Evolutionary conservation across 441 rosid genomes (phyloP), one percentile per base, ranked within the genome.

Genomic region (Geranium incanum): DNA sequence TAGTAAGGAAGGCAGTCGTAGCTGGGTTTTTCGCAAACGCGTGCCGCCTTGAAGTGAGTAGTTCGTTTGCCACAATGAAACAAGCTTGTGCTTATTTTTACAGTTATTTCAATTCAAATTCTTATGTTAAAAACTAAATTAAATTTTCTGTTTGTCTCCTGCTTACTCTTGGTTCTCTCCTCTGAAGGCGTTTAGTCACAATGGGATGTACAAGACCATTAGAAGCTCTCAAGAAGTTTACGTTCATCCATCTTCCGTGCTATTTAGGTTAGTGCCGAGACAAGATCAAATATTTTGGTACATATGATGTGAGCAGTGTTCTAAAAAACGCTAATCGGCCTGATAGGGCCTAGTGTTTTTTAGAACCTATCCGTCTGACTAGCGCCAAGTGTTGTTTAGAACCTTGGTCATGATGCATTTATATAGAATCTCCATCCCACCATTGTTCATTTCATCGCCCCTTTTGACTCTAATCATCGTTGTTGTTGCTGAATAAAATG

Each of bases 21-120:
- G 85, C 96, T 71, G 97, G 99, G 0, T 94, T 88, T 86, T 92
- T 92, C 7, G 95, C 97, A 6, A 87, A 94, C 78, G 97, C 97
- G 60, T 90, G 96, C 77, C 86, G 80, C 60, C 77, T 88, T 80
- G 96, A 90, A 81, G 99, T 89, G 78, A 82, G 79, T 78, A 75
- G 70, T 68, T 74, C 68, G 36, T 65, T 74, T 70, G 36, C 36
- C 45, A 3, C 62, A 38, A 28, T 11, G 28, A 9, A 28, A 21
- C n/a, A 18, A 8, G 37, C 66, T 3, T 28, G 3, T 23, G 37
- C 63, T 15, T 57, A 21, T 16, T 57, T 16, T 16, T 57, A 16
- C 18, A 1, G 2, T 15, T 16, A 2, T 57, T 57, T 57, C 18
- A 9, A 1, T 3, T 45, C 3, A 11, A 48, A 16, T 55, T 55